These are phyloP conservation scores for Arachnopeziza araneosa DNA, from an alignment of 2,329 filamentous ascomycete genomes.

Conservation along the genomic window DNA sequence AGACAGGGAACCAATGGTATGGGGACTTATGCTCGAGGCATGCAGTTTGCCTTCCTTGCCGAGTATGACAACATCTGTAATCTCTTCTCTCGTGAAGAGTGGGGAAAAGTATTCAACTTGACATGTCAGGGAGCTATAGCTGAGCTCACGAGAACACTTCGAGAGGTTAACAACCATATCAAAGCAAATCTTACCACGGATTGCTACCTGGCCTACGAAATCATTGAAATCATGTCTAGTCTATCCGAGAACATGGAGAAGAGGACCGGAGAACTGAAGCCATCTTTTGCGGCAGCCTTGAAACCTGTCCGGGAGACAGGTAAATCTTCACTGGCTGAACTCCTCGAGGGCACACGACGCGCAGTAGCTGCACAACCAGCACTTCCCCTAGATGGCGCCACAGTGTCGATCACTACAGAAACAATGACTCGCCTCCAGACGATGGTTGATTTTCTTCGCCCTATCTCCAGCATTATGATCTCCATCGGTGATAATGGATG, in stretches of 20 bases:
- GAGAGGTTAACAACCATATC: conserved; percentile 86
- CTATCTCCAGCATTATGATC: conserved; percentile 83
- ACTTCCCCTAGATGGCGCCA: conserved; percentile 71
- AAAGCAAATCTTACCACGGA: conserved; percentile 81
- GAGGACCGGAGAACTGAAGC: conserved; percentile 80
- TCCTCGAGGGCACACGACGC: conserved; percentile 77
- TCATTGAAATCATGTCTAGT: conserved; percentile 81
- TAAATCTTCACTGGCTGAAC: conserved; percentile 74
- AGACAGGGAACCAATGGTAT: conserved; percentile 86
- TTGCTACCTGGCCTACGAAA: conserved; percentile 92
- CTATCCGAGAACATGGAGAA: conserved; percentile 75
- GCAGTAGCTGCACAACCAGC: conserved; percentile 59
- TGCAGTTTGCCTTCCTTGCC: conserved; percentile 80
- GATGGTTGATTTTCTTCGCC: conserved; percentile 80
- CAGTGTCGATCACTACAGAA: conserved; percentile 72
- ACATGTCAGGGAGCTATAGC: conserved; percentile 74
- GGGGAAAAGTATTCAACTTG: conserved; percentile 70
- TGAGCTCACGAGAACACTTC: conserved; percentile 78
- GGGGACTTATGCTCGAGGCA: conserved; percentile 76
- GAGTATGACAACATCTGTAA: conserved; percentile 89
- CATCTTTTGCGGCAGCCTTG: conserved; percentile 74
- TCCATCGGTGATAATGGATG: conserved; percentile 92
- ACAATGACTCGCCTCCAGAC: conserved; percentile 81
- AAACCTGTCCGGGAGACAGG: conserved; percentile 90
- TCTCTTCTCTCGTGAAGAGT: conserved; percentile 82